These are phyloP conservation scores for Panellus pusillus DNA, from an alignment of 768 basidiomycete genomes.

Conservation along the genomic window DNA sequence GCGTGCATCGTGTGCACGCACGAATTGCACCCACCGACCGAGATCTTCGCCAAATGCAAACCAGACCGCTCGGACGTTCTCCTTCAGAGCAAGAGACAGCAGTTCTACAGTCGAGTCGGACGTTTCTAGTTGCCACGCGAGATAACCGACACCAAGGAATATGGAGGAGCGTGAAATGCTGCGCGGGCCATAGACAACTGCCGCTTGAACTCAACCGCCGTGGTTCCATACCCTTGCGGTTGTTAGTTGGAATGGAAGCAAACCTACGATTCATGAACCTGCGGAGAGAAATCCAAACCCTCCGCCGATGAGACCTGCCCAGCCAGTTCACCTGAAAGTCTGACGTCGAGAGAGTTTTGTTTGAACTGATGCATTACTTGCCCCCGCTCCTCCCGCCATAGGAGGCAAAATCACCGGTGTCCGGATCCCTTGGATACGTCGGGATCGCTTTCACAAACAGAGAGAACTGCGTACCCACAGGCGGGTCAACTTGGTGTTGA, in stretches of 20 bases:
- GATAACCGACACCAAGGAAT: constrained; percentile 75
- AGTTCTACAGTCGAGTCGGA: constrained; percentile 39
- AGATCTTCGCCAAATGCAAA: constrained; percentile 67
- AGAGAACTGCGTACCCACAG: constrained; percentile 39
- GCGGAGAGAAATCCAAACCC: constrained; percentile 77
- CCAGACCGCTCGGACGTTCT: constrained; percentile 68
- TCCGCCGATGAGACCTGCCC: constrained; percentile 61
- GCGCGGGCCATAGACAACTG: constrained; percentile 58
- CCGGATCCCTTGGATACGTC: constrained; percentile 11
- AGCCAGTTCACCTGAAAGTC: constrained; percentile 44
- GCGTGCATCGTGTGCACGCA: constrained; percentile 54
- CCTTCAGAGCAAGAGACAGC: constrained; percentile 51
- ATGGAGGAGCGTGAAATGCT: constrained; percentile 33
- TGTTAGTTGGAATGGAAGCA: constrained; percentile 4
- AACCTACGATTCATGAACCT: constrained; percentile 37
- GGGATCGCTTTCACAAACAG: neutral
- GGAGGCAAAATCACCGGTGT: constrained; percentile 30
- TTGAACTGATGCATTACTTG: constrained; percentile 13
- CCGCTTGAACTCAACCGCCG: constrained; percentile 41
- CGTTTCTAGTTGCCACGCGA: constrained; percentile 70
- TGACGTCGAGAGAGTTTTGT: constrained; percentile 2
- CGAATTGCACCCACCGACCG: constrained; percentile 56
- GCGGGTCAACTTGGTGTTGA: constrained; percentile 47
- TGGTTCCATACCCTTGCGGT: constrained; percentile 44
- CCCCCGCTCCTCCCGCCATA: constrained; percentile 74